These are phyloP conservation scores for Fraxinus albicans DNA, from an alignment of 305 asterid genomes.

Conservation along the genomic window DNA sequence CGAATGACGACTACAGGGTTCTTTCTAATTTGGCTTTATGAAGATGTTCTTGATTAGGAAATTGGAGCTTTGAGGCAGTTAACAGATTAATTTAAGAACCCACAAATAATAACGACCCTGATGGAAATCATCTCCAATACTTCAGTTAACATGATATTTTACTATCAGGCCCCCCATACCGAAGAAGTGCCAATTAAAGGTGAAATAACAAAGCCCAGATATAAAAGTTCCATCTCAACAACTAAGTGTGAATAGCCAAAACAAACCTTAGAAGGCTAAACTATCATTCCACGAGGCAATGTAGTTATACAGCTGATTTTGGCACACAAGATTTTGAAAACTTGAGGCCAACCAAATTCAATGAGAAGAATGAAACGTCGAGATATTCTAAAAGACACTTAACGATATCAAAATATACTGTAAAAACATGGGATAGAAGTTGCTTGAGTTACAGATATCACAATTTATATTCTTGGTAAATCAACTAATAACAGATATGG, in stretches of 20 bases:
- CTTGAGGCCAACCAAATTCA: background rate
- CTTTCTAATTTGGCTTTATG: background rate
- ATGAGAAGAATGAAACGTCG: background rate
- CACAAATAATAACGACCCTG: background rate
- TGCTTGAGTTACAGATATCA: background rate
- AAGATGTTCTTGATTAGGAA: background rate
- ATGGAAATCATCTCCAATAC: background rate
- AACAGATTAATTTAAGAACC: background rate
- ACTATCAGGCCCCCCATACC: background rate
- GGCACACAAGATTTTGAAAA: background rate
- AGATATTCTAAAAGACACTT: background rate
- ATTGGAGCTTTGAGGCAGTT: background rate
- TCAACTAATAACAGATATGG: background rate
- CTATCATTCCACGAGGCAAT: background rate
- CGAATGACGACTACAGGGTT: background rate
- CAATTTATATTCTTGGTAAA: background rate
- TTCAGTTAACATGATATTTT: background rate
- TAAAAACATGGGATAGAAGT: background rate
- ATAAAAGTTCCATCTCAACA: background rate
- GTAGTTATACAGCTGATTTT: background rate
- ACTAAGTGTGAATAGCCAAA: background rate
- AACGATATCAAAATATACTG: background rate
- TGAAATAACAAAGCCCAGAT: background rate
- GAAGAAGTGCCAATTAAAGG: background rate
- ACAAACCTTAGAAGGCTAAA: background rate